Base-by-base conservation (phyloP, 139 green algal genomes). In the Chlamydomonas incerta region DNA sequence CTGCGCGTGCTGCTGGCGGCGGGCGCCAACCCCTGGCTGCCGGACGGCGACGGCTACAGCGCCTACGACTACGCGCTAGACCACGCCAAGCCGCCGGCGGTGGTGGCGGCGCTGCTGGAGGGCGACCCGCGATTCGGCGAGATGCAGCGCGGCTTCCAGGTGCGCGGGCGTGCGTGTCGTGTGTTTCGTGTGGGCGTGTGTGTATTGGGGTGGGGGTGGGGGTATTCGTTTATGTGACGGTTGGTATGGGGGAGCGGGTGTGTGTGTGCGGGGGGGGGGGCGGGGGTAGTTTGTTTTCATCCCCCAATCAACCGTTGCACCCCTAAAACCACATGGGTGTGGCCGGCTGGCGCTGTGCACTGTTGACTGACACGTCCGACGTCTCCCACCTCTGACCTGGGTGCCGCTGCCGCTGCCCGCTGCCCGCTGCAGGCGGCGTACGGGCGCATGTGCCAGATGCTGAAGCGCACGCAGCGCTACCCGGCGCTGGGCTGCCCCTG, bases 391-490 rank as follows among this genome's bases (percentile, higher is more conserved):
- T n/a, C n/a, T n/a, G n/a, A n/a, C n/a, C n/a, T n/a, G n/a, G n/a
- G n/a, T n/a, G n/a, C n/a, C n/a, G n/a, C n/a, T n/a, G n/a, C n/a
- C n/a, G n/a, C 8, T 8, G 41, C 34, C 20, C 34, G n/a, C 31
- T 31, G 17, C 60, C 24, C 60, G 18, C 24, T 5, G 17, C 75
- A 83, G 80, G 80, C 80, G 8, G 80, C 79, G 6, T 90, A 90
- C 65, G 41, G 79, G 47, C 80, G 80, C 26, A 71, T 90, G 72
- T 90, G 86, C 33, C 65, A 77, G 35, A 80, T 84, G 46, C 79
- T 90, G 28, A 90, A 90, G 72, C 86, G 86, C 29, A 84, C 86
- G 50, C 86, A 90, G 72, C 79, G 86, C 33, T 90, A 90, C 87
- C 73, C 87, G 26, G 87, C 75, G n/a, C 76, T 90, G 41, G 87